These are phyloP conservation scores for Beauveria brongniartii DNA, from an alignment of 2,329 filamentous ascomycete genomes.

Conservation along the genomic window DNA sequence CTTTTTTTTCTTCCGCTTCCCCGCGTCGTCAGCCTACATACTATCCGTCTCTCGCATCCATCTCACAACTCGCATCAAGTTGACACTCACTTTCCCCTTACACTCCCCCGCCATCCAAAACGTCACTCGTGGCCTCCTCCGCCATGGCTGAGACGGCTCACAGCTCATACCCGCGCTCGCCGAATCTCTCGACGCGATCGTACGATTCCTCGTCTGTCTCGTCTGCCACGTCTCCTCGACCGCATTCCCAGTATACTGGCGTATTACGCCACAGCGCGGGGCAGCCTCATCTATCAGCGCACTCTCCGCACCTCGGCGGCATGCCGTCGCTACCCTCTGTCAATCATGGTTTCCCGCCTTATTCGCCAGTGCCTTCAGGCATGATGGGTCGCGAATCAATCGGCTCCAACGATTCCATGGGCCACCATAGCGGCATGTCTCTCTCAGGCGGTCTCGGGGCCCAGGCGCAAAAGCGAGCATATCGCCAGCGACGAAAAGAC, in stretches of 20 bases:
- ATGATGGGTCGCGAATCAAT: conserved; percentile 51
- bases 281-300: conserved; percentile 37
- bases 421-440: conserved; percentile 42
- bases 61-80: conserved; percentile 10
- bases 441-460: conserved; percentile 3
- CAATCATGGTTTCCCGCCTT: conserved; percentile 42
- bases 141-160: conserved; percentile 48
- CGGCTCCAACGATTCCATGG: conserved; percentile 48
- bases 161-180: conserved; percentile 52
- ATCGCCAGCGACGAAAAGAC: conserved; percentile 90
- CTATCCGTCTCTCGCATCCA: neutral
- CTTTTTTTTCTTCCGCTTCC: neutral
- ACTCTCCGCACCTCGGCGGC: conserved; percentile 38
- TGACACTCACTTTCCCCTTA: conserved; percentile 10
- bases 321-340: conserved; percentile 43
- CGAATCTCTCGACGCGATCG: conserved; percentile 52
- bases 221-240: conserved; percentile 51
- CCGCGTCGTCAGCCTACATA: neutral
- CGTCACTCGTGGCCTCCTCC: conserved; percentile 18
- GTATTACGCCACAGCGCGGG: conserved; percentile 45
- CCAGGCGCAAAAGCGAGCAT: conserved; percentile 82
- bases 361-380: conserved; percentile 40
- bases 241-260: conserved; percentile 42
- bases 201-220: conserved; percentile 59
- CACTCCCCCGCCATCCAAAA: neutral